Evolutionary conservation across 257 asterid species (phyloP), one percentile per base, ranked within the genome.

Genomic region (Ilex asprella): DNA sequence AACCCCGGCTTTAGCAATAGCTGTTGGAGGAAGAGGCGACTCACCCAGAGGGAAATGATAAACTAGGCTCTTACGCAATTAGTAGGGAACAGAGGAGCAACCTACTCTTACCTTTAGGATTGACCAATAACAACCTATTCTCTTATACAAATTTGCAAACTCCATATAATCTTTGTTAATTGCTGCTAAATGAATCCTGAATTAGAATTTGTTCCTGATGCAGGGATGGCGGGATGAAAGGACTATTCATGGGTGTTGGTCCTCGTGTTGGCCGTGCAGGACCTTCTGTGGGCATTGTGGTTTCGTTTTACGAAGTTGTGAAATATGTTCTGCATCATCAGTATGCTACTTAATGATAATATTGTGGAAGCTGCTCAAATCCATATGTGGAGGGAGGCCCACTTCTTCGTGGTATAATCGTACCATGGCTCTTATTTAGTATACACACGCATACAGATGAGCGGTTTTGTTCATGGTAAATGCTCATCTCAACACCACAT

Each of bases 211-310:
- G 62, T 65, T 29, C 63, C 60, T 15, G 55, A 51, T 8, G 65
- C 87, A 93, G 99, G 79, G 87, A 76, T 71, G 95, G 99, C 41
- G 95, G 99, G 46, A 68, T 87, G 72, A 93, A 72, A 67, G 99
- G 99, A 15, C 74, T 89, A 73, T 93, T 89, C 60, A 83, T 96
- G 15, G 99, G 99, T 16, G 97, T 86, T 7, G 97, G 97, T 2
- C 99, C 99, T 16, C 96, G 99, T 63, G 92, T 89, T 61, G 95
- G 83, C 58, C 97, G 97, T 14, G 96, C 97, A 13, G 99, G 99
- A 44, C 99, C 99, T 57, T 89, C 99, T 0, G 97, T 93, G 9
- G 99, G 95, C 69, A 89, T 93, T 16, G 97, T 93, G 58, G 71
- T 93, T 68, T 93, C 99, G 2, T 93, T 93, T 65, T 89, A 93